These are phyloP conservation scores for Amoeboradix gromovi DNA, from an alignment of 371 early-diverging fungal genomes.

Conservation along the genomic window DNA sequence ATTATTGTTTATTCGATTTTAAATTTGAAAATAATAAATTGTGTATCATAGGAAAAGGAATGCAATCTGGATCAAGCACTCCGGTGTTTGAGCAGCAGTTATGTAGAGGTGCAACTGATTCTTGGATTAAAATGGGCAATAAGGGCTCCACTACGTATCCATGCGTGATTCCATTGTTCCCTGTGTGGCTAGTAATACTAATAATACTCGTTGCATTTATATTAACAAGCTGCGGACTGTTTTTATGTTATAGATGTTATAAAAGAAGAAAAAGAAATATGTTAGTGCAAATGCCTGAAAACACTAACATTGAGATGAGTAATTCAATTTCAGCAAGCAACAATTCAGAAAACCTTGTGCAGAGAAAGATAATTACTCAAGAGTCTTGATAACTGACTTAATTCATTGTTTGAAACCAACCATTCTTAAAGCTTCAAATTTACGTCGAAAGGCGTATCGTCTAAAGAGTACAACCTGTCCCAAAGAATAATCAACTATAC, in stretches of 20 bases:
- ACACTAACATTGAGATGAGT: background rate
- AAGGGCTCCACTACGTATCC: background rate
- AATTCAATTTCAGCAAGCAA: background rate
- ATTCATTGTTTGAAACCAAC: no score
- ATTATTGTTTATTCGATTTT: background rate
- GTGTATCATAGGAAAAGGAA: background rate
- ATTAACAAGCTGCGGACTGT: background rate
- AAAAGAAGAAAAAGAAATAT: background rate
- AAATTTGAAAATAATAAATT: background rate
- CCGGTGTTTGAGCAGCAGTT: background rate
- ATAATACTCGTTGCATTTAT: background rate
- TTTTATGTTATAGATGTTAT: background rate
- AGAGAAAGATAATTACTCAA: background rate
- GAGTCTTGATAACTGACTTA: background rate
- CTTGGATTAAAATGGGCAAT: background rate
- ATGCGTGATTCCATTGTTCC: background rate
- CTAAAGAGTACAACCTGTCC: no score
- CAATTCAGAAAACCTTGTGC: background rate
- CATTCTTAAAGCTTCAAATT: no score
- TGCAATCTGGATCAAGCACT: background rate
- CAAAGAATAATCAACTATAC: no score
- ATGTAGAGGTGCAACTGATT: background rate
- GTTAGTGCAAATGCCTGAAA: background rate
- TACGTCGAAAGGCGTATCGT: no score
- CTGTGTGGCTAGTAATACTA: background rate